phyloP scores from a whole-genome alignment of 2,329 filamentous ascomycete species.

The Cryoendolithus antarcticus region DNA sequence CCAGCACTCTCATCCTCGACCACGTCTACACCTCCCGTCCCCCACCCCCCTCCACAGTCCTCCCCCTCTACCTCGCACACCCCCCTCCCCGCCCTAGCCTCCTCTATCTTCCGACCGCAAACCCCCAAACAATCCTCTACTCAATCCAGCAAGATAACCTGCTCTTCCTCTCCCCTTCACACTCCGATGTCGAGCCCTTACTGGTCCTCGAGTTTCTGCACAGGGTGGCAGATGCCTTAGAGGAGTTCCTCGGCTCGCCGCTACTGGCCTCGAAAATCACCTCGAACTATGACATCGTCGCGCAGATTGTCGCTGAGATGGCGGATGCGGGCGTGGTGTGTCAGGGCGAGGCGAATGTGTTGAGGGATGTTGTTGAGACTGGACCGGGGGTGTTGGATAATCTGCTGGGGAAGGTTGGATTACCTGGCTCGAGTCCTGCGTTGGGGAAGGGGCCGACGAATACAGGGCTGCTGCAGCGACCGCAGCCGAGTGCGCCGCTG shows the following conservation, averaged over 20 bases:
- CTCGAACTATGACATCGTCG: constrained; percentile 81
- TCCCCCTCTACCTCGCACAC: constrained; percentile 79
- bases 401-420: constrained; percentile 71
- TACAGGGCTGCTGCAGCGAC: constrained; percentile 7
- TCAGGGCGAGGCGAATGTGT: constrained; percentile 84
- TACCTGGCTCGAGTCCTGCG: constrained; percentile 46
- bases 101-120: constrained; percentile 70
- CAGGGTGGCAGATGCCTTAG: constrained; percentile 79
- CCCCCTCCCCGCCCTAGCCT: constrained; percentile 70
- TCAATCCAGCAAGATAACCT: constrained; percentile 78
- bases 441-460: constrained; percentile 11
- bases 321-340: constrained; percentile 83
- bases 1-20: constrained; percentile 64
- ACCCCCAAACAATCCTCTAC: constrained; percentile 78
- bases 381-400: constrained; percentile 75
- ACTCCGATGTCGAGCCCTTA: constrained; percentile 75
- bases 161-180: constrained; percentile 73
- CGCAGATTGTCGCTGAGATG: constrained; percentile 88
- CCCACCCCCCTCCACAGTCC: constrained; percentile 60
- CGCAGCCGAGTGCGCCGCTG: constrained; percentile 10
- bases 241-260: constrained; percentile 86
- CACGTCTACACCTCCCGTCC: constrained; percentile 79
- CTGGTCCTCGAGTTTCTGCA: constrained; percentile 90
- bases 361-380: constrained; percentile 83
- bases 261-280: constrained; percentile 79